These are phyloP conservation scores for Ciborinia camelliae DNA, from an alignment of 2,329 filamentous ascomycete species.

Conservation along the genomic window DNA sequence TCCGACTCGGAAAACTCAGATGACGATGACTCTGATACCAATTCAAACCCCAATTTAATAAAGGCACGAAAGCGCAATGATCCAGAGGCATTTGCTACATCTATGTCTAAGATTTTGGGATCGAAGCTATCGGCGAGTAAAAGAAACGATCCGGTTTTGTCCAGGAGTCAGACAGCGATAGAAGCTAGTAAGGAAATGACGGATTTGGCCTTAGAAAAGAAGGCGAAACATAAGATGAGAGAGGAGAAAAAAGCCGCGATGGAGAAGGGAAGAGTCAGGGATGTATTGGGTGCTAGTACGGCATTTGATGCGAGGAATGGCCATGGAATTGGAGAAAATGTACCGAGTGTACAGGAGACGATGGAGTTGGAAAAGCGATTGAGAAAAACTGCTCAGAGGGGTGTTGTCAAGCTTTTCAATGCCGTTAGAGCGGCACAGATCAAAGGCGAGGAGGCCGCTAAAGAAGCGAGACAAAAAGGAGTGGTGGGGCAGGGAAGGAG, in stretches of 20 bases:
- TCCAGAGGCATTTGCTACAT: conserved; percentile 84
- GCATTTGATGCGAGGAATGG: conserved; percentile 51
- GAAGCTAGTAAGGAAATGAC: conserved; percentile 68
- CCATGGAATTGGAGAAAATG: conserved; percentile 36
- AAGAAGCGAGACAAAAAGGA: conserved; percentile 64
- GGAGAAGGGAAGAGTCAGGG: conserved; percentile 84
- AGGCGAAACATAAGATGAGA: conserved; percentile 73
- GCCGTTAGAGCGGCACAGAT: conserved; percentile 91
- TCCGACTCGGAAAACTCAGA: conserved; percentile 37
- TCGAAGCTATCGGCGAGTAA: conserved; percentile 82
- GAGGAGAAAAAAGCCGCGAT: conserved; percentile 74
- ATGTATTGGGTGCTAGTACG: conserved; percentile 65
- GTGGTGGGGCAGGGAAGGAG: conserved; percentile 75
- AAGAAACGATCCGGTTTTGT: conserved; percentile 85
- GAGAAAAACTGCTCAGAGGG: conserved; percentile 83
- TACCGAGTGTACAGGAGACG: conserved; percentile 51
- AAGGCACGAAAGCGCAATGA: conserved; percentile 83
- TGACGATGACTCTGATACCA: conserved; percentile 39
- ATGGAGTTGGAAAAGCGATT: conserved; percentile 74
- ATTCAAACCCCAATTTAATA: conserved; percentile 43
- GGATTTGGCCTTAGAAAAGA: conserved; percentile 75
- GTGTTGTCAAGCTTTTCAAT: conserved; percentile 96
- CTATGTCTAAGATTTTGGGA: conserved; percentile 86
- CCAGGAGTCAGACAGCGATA: conserved; percentile 72
- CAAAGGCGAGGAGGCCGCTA: conserved; percentile 75